Percentiles rank a stretch among this genome's conserved stretches.
phyloP scores from a whole-genome alignment of 208 protist genomes.

The Crithidia expoeki region DNA sequence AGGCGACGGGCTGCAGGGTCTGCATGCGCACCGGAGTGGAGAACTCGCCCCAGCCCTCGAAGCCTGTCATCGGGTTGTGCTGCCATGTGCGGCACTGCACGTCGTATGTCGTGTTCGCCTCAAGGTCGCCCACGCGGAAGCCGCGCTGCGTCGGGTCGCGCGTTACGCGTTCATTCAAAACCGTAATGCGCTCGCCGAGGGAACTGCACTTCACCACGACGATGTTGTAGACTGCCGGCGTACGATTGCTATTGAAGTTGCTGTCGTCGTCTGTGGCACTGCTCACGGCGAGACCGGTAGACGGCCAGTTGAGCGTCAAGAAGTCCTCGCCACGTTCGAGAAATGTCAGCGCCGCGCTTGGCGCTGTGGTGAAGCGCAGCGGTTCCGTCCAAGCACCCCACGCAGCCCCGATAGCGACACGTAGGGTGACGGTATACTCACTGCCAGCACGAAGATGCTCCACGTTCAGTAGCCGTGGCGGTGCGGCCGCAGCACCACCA shows the following conservation, averaged over 20 bases:
- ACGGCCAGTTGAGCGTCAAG: constrained; percentile 74
- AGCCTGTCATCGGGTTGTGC: constrained; percentile 69
- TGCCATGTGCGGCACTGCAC: constrained; percentile 79
- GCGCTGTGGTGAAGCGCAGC: constrained; percentile 52
- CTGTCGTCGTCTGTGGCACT: not conserved
- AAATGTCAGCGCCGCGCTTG: constrained; percentile 50
- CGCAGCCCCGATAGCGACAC: constrained; percentile 72
- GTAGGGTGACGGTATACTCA: constrained; percentile 70
- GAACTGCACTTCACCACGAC: constrained; percentile 52
- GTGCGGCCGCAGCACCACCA: constrained; percentile 17
- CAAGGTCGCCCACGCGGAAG: constrained; percentile 74
- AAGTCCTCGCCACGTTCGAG: constrained; percentile 90
- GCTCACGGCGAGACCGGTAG: constrained; percentile 6
- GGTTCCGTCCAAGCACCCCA: constrained; percentile 91
- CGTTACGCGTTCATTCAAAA: constrained; percentile 66
- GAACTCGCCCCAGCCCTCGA: constrained; percentile 85
- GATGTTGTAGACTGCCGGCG: constrained; percentile 42
- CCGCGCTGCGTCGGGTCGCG: constrained; percentile 45
- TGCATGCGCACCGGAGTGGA: constrained; percentile 60
- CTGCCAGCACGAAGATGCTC: constrained; percentile 66
- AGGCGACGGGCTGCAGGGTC: constrained; percentile 73
- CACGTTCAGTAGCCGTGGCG: constrained; percentile 59
- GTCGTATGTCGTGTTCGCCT: constrained; percentile 77
- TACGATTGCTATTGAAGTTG: constrained; percentile 2
- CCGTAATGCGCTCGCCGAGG: constrained; percentile 34